Evolutionary conservation across 768 basidiomycete species (phyloP).

Genomic region (Pleurotus sapidus): DNA sequence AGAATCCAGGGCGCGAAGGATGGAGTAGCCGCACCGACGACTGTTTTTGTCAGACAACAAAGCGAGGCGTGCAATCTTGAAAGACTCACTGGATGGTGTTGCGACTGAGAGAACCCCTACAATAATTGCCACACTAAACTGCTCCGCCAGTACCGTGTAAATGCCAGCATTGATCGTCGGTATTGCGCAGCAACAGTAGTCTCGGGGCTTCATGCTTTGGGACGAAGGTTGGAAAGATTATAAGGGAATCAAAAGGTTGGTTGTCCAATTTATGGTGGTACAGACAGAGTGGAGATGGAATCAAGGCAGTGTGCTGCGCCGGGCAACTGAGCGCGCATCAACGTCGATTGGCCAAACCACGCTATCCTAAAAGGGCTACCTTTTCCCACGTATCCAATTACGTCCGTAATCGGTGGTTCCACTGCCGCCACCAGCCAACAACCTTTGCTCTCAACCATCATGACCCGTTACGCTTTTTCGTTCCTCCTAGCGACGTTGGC

Average conservation of each 20-base stretch:
- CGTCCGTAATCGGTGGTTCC: background rate
- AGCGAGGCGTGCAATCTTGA: background rate
- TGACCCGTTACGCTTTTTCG: slow-evolving; percentile 17
- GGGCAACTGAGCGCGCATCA: background rate
- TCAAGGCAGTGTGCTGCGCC: background rate
- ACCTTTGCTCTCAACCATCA: slow-evolving; percentile 9
- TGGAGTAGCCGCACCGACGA: slow-evolving; percentile 86
- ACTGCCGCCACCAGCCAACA: background rate
- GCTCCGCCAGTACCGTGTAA: slow-evolving; percentile 75
- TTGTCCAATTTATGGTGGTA: slow-evolving; percentile 8
- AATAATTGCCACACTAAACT: slow-evolving; percentile 62
- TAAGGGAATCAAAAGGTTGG: background rate
- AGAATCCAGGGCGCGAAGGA: slow-evolving; percentile 73
- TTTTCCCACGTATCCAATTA: background rate
- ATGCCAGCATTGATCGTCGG: slow-evolving; percentile 90
- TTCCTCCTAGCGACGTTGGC: slow-evolving; percentile 17
- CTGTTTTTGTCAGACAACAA: slow-evolving; percentile 30
- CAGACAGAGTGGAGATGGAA: background rate
- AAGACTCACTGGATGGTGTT: slow-evolving; percentile 71
- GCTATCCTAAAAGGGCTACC: background rate
- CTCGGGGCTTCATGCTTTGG: slow-evolving; percentile 64
- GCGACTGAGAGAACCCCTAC: slow-evolving; percentile 73
- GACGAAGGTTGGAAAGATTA: slow-evolving; percentile 13
- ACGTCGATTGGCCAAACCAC: background rate
- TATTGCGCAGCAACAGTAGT: slow-evolving; percentile 93